A percentile compares a stretch with the other conserved stretches of the same genome.
phyloP scores from a whole-genome alignment of 1,284 basidiomycete species.

The Microbotryum saponariae region DNA sequence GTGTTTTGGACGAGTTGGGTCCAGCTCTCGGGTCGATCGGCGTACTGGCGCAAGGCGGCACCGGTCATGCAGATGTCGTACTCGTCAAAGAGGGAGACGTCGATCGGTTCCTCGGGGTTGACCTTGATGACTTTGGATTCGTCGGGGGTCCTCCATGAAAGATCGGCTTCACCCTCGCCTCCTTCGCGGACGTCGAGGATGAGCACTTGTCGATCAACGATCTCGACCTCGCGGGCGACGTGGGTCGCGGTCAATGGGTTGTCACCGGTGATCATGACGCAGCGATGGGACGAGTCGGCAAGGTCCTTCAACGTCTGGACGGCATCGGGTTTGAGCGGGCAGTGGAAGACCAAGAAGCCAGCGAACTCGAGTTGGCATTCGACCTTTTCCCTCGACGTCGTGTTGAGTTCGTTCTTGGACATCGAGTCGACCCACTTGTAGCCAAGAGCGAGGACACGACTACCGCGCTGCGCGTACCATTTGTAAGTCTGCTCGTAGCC shows the following conservation, averaged over 20 bases:
- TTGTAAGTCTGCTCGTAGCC: conserved; percentile 88
- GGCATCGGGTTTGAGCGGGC: conserved; percentile 88
- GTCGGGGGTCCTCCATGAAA: conserved; percentile 58
- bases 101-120: conserved; percentile 65
- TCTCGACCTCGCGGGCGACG: conserved; percentile 88
- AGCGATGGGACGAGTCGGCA: conserved; percentile 85
- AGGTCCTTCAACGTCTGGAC: conserved; percentile 82
- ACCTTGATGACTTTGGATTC: conserved; percentile 78
- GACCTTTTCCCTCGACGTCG: conserved; percentile 65
- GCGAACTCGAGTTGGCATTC: conserved; percentile 71
- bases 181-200: conserved; percentile 84
- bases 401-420: conserved; percentile 68
- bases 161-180: conserved; percentile 52
- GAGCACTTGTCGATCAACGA: conserved; percentile 83
- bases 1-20: conserved; percentile 75
- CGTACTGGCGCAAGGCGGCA: conserved; percentile 76
- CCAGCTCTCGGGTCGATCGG: conserved; percentile 55
- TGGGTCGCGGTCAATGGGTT: conserved; percentile 91
- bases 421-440: conserved; percentile 69
- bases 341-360: conserved; percentile 93
- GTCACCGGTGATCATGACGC: conserved; percentile 96
- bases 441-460: conserved; percentile 80
- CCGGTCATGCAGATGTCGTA: conserved; percentile 95
- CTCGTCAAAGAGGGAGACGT: conserved; percentile 63
- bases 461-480: conserved; percentile 81